These are phyloP conservation scores for Kurtzmaniella natalensis DNA, from an alignment of 1,139 yeast species.

Conservation along the genomic window DNA sequence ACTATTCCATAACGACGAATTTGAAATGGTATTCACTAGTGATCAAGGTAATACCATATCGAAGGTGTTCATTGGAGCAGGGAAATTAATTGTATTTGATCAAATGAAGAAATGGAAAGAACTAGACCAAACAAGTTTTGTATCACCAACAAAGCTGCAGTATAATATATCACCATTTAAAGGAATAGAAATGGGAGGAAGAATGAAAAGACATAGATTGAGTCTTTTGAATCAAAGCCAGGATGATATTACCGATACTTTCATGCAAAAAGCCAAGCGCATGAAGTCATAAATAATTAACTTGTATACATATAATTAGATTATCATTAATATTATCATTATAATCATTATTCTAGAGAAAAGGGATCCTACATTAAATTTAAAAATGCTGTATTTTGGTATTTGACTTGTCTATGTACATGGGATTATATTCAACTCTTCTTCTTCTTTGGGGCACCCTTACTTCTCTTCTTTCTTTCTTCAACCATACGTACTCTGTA, in stretches of 20 bases:
- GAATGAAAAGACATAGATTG: slow-evolving; percentile 11
- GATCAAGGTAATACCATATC: neutral
- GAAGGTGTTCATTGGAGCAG: neutral
- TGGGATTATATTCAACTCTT: slow-evolving; percentile 9
- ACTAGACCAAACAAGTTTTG: neutral
- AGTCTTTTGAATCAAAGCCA: slow-evolving; percentile 10
- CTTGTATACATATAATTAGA: neutral
- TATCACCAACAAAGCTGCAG: neutral
- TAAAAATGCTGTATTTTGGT: neutral
- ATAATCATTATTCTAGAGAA: slow-evolving; percentile 1
- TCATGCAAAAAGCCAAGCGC: slow-evolving; percentile 16
- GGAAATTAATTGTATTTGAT: neutral
- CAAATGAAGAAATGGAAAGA: neutral
- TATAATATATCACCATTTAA: neutral
- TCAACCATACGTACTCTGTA: slow-evolving; percentile 63
- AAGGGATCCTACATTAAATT: neutral
- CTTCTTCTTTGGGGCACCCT: slow-evolving; percentile 88
- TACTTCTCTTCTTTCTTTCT: slow-evolving; percentile 79
- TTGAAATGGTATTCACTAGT: neutral
- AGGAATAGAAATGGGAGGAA: slow-evolving; percentile 10
- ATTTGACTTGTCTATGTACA: neutral
- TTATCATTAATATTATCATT: no score
- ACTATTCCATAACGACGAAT: neutral
- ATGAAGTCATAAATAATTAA: neutral
- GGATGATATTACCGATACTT: slow-evolving; percentile 31